Base-by-base conservation (phyloP, 257 asterid genomes). In the Haberlea rhodopensis region DNA sequence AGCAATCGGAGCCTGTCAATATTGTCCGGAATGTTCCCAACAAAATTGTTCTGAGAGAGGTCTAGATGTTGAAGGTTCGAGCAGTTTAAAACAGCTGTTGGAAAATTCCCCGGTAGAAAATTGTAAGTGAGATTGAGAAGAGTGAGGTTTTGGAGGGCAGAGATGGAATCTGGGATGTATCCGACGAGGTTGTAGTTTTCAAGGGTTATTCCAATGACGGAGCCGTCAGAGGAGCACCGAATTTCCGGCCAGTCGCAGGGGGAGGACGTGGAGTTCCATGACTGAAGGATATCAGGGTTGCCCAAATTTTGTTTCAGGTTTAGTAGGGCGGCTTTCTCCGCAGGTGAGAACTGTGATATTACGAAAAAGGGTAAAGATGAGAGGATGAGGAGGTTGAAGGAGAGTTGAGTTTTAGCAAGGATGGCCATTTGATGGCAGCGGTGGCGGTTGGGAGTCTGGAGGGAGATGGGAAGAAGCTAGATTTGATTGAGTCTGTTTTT, bases 11-110 rank as follows among this genome's bases (percentile, higher is more conserved):
- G 80, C 76, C 49, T 58, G 73, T 80, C 80, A 7, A 91, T 79
- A 13, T 71, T 76, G 34, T 56, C 69, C 58, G 97, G 95, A 65
- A 91, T 75, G 28, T 68, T 46, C 61, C 96, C 96, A 1, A 78
- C 80, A 24, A 87, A 74, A 8, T 1, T 4, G 71, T 91, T 91
- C 58, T 87, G 95, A 3, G 96, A 80, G 24, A 91, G 79, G 79
- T 89, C 81, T 8, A 91, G 64, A 19, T 48, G 4, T 25, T 60
- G 66, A 32, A 91, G 92, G 27, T 72, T 79, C 1, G 95, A 71
- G 70, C 89, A 91, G 74, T 60, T 78, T 37, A 79, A 79, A 5
- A 92, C 10, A n/a, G 60, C 71, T 0, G 73, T 19, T 0, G 95
- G 95, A 65, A 92, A 92, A 9, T 68, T 29, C 2, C 88, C 89